Conservation (phyloP, 208 protist species). For the Trypanosoma platydactyli region DNA sequence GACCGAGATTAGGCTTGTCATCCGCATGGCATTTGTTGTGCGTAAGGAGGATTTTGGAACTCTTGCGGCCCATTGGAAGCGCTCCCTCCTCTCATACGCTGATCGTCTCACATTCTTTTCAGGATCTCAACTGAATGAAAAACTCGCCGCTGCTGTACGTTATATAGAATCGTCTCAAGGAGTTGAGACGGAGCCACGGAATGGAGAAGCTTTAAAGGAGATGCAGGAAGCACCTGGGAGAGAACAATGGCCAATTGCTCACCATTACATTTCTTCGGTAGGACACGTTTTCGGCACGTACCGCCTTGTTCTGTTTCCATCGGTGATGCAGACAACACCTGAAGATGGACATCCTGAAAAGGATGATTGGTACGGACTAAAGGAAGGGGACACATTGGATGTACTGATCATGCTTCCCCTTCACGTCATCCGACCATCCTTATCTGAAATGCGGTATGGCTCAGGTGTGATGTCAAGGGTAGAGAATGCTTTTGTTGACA, state of each 20-base stretch:
- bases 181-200: neutral
- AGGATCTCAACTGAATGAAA: slow-evolving; percentile 3
- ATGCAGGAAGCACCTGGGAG: neutral
- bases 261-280: slow-evolving; percentile 26
- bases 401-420: slow-evolving; percentile 70
- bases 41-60: slow-evolving; percentile 25
- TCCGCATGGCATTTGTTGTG: slow-evolving; percentile 66
- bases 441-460: slow-evolving; percentile 61
- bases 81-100: slow-evolving; percentile 16
- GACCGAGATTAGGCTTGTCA: slow-evolving; percentile 40
- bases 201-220: neutral
- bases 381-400: slow-evolving; percentile 49
- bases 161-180: neutral
- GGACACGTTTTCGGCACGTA: slow-evolving; percentile 32
- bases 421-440: slow-evolving; percentile 59
- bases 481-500: slow-evolving; percentile 57
- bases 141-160: slow-evolving; percentile 10
- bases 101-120: slow-evolving; percentile 21
- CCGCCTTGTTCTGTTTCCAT: slow-evolving; percentile 21
- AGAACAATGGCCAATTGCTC: slow-evolving; percentile 12
- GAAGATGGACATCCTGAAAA: neutral
- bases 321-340: neutral
- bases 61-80: slow-evolving; percentile 28
- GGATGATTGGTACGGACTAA: slow-evolving; percentile 17
- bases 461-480: slow-evolving; percentile 36